These are phyloP conservation scores for Corchorus olitorius DNA, from an alignment of 345 rosid species.

Conservation along the genomic window DNA sequence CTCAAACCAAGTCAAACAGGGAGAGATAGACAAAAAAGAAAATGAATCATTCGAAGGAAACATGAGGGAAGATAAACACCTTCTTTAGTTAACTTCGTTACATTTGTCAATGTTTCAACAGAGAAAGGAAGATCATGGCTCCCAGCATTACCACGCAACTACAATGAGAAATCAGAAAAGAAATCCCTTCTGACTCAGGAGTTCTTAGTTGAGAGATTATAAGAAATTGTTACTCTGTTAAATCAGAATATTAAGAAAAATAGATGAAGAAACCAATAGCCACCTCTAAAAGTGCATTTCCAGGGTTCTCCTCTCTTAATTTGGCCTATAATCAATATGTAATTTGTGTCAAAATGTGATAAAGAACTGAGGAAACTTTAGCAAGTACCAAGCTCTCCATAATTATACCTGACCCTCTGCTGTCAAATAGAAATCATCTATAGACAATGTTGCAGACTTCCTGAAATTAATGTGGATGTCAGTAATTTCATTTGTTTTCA, in stretches of 20 bases:
- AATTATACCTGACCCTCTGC: constrained; percentile 74
- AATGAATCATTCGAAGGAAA: constrained; percentile 6
- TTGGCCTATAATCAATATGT: constrained; percentile 53
- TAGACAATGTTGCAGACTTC: constrained; percentile 82
- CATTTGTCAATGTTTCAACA: constrained; percentile 59
- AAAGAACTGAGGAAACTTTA: constrained; percentile 16
- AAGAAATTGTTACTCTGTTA: neutral
- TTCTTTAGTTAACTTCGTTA: constrained; percentile 66
- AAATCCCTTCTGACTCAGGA: neutral
- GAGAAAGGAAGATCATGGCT: constrained; percentile 95
- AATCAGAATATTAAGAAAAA: neutral
- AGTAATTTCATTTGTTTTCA: constrained; percentile 6
- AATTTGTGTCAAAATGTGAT: constrained; percentile 23
- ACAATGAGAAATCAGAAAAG: constrained; percentile 7
- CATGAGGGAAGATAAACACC: constrained; percentile 44
- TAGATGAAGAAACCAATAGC: constrained; percentile 13
- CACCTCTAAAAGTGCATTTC: constrained; percentile 87
- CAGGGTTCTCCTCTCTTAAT: constrained; percentile 70
- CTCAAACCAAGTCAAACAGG: constrained; percentile 25
- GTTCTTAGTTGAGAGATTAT: constrained; percentile 12
- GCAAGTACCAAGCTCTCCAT: constrained; percentile 13
- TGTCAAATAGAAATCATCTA: constrained; percentile 94
- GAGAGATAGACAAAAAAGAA: constrained; percentile 10
- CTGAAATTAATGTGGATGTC: constrained; percentile 39
- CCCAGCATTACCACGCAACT: constrained; percentile 97